Evolutionary conservation across 176 grass and related monocot species (phyloP).

Genomic region (bread wheat (Triticum aestivum)): IWGSC_CS_RefSeq_v2.1 NC_057797.1:694258414-694258913

Average conservation of each 20-base stretch:
- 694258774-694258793: constrained; percentile 52
- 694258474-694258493: neutral
- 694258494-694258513: neutral
- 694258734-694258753: constrained; percentile 55
- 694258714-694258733: constrained; percentile 56
- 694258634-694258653: constrained; percentile 6
- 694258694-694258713: constrained; percentile 55
- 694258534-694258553: neutral
- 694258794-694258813: constrained; percentile 57
- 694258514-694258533: neutral
- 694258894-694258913: constrained; percentile 67
- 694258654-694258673: constrained; percentile 46
- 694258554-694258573: neutral
- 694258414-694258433: neutral
- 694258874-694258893: constrained; percentile 55
- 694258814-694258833: constrained; percentile 67
- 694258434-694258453: neutral
- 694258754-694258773: constrained; percentile 59
- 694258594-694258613: neutral
- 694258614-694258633: neutral
- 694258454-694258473: neutral
- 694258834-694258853: constrained; percentile 51
- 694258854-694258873: constrained; percentile 55
- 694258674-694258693: constrained; percentile 60
- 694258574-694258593: neutral